Base-by-base conservation (phyloP, 2,329 filamentous ascomycete genomes). In the Pestalotiopsis sp. region DNA sequence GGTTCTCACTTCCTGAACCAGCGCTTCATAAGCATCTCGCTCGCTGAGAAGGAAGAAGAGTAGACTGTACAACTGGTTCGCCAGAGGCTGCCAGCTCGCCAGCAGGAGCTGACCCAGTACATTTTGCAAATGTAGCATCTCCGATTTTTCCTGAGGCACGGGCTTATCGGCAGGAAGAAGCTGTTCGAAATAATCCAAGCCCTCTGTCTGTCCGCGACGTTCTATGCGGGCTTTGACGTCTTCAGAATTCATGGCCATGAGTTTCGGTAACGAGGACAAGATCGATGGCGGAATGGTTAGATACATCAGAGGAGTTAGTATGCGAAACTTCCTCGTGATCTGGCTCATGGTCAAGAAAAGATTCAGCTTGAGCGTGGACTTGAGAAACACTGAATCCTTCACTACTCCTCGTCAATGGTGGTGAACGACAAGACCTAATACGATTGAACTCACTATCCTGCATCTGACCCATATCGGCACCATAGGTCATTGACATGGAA, bases 1-100 rank as follows among this genome's bases (percentile, higher is more conserved):
- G 2, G 49, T 64, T 6, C 81, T 74, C 64, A 83, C 76, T 58
- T 82, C 80, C 4, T 73, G 38, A 0, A 65, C 71, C 17, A 82
- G 69, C 4, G 72, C 71, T 5, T 61, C 67, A 14, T 70, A 76
- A 6, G 66, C 68, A 1, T 73, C 67, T 4, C 75, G 78, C 57
- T 78, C 76, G 1, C 69, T 66, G 7, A 79, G 68, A 9, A 77
- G 69, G 27, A 73, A 69, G 31, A 70, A 65, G 6, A 75, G 41
- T 3, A 58, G 17, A 13, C 59, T 61, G 56, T 73, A 72, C 6
- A 69, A 69, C 57, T 45, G 57, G 36, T 71, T 70, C 11, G 52
- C 61, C 58, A 71, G 58, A 2, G 71, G 74, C 2, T 69, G 69
- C 38, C 59, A 74, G 7, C 70, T 68, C 9, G 72, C 73, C 7